Evolutionary conservation across 179 eudicot species (phyloP).

Genomic region (Dionaea muscipula): DNA sequence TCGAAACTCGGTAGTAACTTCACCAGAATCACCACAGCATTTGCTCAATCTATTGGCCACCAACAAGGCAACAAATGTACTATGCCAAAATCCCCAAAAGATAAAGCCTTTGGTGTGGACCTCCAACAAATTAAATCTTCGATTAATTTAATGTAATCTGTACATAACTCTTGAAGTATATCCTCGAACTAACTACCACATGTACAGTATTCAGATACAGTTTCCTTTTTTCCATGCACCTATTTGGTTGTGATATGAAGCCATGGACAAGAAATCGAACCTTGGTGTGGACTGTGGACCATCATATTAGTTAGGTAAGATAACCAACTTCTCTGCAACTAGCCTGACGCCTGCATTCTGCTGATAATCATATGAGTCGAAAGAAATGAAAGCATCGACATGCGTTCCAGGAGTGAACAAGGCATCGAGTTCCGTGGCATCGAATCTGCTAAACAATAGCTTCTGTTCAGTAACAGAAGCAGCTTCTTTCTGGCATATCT

Average conservation of each 20-base stretch:
- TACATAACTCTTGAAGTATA: too few relatives aligned
- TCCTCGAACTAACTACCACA: too few relatives aligned
- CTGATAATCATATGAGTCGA: conserved; percentile 73
- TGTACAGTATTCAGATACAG: too few relatives aligned
- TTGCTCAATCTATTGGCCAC: too few relatives aligned
- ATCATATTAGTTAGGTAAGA: conserved; percentile 29
- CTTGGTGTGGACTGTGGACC: neutral
- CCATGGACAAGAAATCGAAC: neutral
- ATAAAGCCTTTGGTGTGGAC: too few relatives aligned
- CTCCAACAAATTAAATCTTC: too few relatives aligned
- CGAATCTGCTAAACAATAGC: conserved; percentile 52
- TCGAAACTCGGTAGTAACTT: too few relatives aligned
- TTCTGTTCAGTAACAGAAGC: conserved; percentile 34
- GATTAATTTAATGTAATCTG: too few relatives aligned
- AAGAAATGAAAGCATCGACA: conserved; percentile 58
- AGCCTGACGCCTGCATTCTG: conserved; percentile 78
- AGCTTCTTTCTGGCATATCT: conserved; percentile 54
- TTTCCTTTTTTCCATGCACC: neutral
- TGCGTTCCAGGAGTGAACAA: conserved; percentile 44
- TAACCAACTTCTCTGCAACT: conserved; percentile 62
- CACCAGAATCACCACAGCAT: too few relatives aligned
- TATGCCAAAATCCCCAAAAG: too few relatives aligned
- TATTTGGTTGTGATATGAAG: neutral
- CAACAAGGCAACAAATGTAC: too few relatives aligned
- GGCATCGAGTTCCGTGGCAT: conserved; percentile 54